Percentiles rank a stretch among this genome's conserved stretches.
phyloP scores from a whole-genome alignment of 371 early-diverging fungal species.

The Syncephalastrum racemosum region DNA sequence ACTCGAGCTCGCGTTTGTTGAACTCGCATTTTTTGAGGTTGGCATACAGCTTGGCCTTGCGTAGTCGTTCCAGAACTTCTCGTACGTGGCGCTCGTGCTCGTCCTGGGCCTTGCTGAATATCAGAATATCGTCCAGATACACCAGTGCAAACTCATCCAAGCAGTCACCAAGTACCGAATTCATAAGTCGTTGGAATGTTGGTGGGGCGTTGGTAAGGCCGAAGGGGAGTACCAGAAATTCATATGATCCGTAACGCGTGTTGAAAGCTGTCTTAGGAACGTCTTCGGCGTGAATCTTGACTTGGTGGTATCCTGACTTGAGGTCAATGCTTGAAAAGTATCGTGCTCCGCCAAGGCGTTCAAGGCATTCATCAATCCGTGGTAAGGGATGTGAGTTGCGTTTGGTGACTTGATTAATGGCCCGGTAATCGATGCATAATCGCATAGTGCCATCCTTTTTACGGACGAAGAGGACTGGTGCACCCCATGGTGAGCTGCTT shows the following conservation, averaged over 20 bases:
- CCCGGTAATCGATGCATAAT: slow-evolving; percentile 49
- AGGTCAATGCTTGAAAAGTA: too few species aligned
- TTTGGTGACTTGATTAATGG: slow-evolving; percentile 44
- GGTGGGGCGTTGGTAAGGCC: too few species aligned
- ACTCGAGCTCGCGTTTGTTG: too few species aligned
- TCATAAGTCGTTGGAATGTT: slow-evolving; percentile 43
- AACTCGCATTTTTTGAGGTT: too few species aligned
- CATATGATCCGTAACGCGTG: slow-evolving; percentile 35
- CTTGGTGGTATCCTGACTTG: background rate
- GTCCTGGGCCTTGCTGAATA: slow-evolving; percentile 9
- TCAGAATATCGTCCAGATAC: slow-evolving; percentile 10
- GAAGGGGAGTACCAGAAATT: slow-evolving; percentile 49
- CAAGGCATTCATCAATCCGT: too few species aligned
- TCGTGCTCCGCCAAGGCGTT: too few species aligned
- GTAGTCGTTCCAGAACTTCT: slow-evolving; percentile 33
- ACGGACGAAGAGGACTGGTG: too few species aligned
- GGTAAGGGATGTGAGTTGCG: slow-evolving; percentile 39
- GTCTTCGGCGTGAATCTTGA: slow-evolving; percentile 15
- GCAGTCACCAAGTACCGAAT: slow-evolving; percentile 27
- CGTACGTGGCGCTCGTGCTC: slow-evolving; percentile 13
- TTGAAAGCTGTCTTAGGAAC: slow-evolving; percentile 26
- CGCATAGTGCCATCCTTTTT: too few species aligned
- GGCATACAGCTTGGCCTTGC: slow-evolving; percentile 30
- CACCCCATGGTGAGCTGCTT: too few species aligned
- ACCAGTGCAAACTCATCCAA: slow-evolving; percentile 38